These are phyloP conservation scores for Hansenula sp. DNA, from an alignment of 1,139 yeast species.

Conservation along the genomic window DNA sequence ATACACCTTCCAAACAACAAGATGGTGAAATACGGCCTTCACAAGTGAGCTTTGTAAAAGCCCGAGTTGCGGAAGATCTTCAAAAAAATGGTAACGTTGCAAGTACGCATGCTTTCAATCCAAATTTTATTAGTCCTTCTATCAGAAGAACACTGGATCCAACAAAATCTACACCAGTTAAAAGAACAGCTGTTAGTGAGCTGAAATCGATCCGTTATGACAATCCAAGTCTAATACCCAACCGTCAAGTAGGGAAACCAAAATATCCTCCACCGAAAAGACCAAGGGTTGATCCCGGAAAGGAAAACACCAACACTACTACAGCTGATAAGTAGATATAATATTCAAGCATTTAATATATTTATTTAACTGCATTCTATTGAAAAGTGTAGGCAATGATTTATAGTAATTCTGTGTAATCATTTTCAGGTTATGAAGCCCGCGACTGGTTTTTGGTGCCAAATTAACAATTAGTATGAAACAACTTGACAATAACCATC, in stretches of 20 bases:
- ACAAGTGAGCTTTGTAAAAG: conserved; percentile 48
- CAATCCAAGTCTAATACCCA: conserved; percentile 19
- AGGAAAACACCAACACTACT: not conserved
- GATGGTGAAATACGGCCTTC: conserved; percentile 7
- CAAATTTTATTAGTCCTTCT: conserved; percentile 46
- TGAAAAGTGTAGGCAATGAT: too few relatives aligned
- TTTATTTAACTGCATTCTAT: too few relatives aligned
- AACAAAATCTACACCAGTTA: conserved; percentile 53
- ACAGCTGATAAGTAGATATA: not conserved
- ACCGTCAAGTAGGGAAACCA: conserved; percentile 23
- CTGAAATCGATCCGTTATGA: conserved; percentile 16
- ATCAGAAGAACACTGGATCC: conserved; percentile 55
- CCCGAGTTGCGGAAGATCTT: conserved; percentile 50
- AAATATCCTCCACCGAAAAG: conserved; percentile 19
- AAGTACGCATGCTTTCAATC: conserved; percentile 34
- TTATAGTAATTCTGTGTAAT: too few relatives aligned
- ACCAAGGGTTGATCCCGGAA: conserved; percentile 1
- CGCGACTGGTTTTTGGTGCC: too few relatives aligned
- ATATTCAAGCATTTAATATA: too few relatives aligned
- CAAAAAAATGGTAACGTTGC: conserved; percentile 40
- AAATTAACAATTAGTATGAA: too few relatives aligned
- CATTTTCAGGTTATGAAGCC: too few relatives aligned
- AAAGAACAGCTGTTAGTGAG: conserved; percentile 27
- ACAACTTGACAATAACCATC: not conserved
- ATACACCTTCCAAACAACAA: conserved; percentile 4